A percentile compares a stretch with the other conserved stretches of the same genome.
Conservation (phyloP, 805 yeast genomes). For the Saccharomycodes ludwigii region DNA sequence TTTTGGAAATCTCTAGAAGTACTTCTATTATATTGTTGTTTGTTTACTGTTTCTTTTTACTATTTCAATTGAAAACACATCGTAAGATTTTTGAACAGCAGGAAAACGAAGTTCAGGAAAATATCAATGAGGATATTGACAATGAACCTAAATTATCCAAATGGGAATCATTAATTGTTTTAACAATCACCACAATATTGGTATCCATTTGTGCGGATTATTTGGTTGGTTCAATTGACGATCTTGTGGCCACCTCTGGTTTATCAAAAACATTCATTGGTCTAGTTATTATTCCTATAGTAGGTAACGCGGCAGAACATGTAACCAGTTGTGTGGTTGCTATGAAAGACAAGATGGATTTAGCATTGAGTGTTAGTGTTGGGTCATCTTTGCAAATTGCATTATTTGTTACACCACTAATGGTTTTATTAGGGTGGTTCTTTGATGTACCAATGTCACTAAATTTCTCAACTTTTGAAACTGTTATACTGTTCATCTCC, state of each 20-base stretch:
- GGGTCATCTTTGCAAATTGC: slow-evolving; percentile 96
- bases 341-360: slow-evolving; percentile 90
- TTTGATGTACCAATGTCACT: slow-evolving; percentile 86
- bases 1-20: slow-evolving; percentile 72
- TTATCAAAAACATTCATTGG: slow-evolving; percentile 93
- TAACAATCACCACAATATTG: slow-evolving; percentile 55
- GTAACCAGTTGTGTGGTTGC: slow-evolving; percentile 95
- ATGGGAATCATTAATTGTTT: slow-evolving; percentile 36
- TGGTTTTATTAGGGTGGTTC: slow-evolving; percentile 90
- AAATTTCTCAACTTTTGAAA: slow-evolving; percentile 85
- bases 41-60: slow-evolving; percentile 65
- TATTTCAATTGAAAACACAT: slow-evolving; percentile 87
- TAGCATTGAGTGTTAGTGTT: slow-evolving; percentile 92
- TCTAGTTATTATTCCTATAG: slow-evolving; percentile 85
- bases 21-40: slow-evolving; percentile 68
- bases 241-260: slow-evolving; percentile 71
- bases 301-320: slow-evolving; percentile 98
- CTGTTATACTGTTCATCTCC: slow-evolving; percentile 80
- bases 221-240: slow-evolving; percentile 88
- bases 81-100: slow-evolving; percentile 55
- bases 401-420: slow-evolving; percentile 85
- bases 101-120: slow-evolving; percentile 28
- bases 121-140: slow-evolving; percentile 17
- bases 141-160: slow-evolving; percentile 29
- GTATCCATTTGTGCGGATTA: slow-evolving; percentile 90